A percentile compares a stretch with the other conserved stretches of the same genome.
Conservation (phyloP, 345 rosid genomes). For the Brassica cretica region DNA sequence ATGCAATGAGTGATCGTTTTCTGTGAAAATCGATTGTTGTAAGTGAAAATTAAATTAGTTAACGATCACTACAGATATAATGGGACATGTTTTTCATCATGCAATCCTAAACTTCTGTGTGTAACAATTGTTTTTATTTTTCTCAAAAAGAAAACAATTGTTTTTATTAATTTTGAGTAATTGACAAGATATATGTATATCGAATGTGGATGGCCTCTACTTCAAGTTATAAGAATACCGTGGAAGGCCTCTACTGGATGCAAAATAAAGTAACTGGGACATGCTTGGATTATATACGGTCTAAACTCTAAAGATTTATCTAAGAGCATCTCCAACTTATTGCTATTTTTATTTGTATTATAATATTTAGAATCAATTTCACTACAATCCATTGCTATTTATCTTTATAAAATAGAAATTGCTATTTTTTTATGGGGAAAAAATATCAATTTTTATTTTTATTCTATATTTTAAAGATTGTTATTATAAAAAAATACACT, state of each 20-base stretch:
- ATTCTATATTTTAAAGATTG: too few relatives aligned
- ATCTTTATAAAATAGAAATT: too few relatives aligned
- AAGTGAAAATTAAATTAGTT: not conserved
- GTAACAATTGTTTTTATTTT: not conserved
- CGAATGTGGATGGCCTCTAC: not conserved
- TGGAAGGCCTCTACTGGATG: not conserved
- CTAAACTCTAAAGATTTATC: not conserved
- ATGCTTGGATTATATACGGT: not conserved
- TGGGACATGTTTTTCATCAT: not conserved
- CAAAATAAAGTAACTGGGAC: not conserved
- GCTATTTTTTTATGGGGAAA: too few relatives aligned
- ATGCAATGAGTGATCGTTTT: not conserved
- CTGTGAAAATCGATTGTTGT: not conserved
- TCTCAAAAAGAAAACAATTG: not conserved
- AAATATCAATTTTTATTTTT: too few relatives aligned
- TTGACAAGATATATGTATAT: not conserved
- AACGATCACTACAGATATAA: not conserved
- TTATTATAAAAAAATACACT: too few relatives aligned
- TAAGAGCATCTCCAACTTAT: too few relatives aligned
- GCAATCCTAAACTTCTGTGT: not conserved
- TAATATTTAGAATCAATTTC: too few relatives aligned
- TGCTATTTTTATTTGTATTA: too few relatives aligned
- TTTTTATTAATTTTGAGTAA: not conserved
- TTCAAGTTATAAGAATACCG: too few relatives aligned
- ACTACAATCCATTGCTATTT: too few relatives aligned